Evolutionary conservation across 1,284 basidiomycete species (phyloP).

Genomic region (Anthracocystis panici-leucophaei): DNA sequence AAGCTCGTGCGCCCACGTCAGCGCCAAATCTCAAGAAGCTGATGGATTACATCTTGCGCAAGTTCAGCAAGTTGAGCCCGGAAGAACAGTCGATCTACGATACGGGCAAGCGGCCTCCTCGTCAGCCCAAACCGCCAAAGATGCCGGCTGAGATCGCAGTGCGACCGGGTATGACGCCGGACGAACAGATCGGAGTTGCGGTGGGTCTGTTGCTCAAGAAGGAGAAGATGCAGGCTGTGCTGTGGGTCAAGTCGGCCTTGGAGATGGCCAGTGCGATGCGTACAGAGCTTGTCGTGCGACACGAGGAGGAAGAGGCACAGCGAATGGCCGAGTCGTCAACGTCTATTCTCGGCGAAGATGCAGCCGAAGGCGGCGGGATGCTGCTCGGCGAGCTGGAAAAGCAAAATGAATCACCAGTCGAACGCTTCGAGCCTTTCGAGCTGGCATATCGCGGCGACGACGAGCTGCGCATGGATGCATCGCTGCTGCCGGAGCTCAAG

Average conservation of each 20-base stretch:
- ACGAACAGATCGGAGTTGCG: conserved; percentile 65
- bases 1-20: conserved; percentile 33
- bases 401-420: conserved; percentile 38
- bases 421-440: conserved; percentile 41
- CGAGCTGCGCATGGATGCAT: conserved; percentile 55
- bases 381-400: conserved; percentile 35
- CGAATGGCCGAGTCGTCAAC: conserved; percentile 5
- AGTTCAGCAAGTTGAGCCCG: conserved; percentile 60
- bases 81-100: conserved; percentile 60
- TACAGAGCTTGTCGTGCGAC: conserved; percentile 42
- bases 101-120: conserved; percentile 52
- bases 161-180: conserved; percentile 44
- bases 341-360: conserved; percentile 11
- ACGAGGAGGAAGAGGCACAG: conserved; percentile 34
- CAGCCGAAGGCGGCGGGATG: background rate
- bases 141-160: conserved; percentile 61
- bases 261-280: conserved; percentile 63
- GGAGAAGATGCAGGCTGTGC: conserved; percentile 62
- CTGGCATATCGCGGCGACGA: conserved; percentile 48
- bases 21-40: conserved; percentile 59
- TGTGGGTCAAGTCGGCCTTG: conserved; percentile 65
- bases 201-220: conserved; percentile 62
- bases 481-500: conserved; percentile 60
- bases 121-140: conserved; percentile 46
- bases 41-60: conserved; percentile 57